Conservation (phyloP, 495 filamentous ascomycete species). For the Clohesyomyces aquaticus region DNA sequence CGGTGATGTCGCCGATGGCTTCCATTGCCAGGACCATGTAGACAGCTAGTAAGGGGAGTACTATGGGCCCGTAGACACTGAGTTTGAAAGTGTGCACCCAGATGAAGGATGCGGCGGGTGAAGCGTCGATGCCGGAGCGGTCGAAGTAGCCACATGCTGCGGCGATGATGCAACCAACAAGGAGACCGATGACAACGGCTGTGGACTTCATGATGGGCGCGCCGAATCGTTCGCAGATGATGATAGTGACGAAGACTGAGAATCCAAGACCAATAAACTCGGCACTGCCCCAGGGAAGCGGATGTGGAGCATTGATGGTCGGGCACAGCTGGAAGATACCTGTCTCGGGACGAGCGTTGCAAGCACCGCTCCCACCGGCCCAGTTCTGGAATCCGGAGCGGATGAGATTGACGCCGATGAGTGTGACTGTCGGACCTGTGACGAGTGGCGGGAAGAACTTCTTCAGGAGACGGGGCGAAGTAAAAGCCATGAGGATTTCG, state of each 20-base stretch:
- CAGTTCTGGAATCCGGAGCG: slow-evolving; percentile 78
- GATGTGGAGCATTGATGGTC: slow-evolving; percentile 69
- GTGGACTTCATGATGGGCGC: slow-evolving; percentile 76
- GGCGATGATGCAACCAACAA: slow-evolving; percentile 86
- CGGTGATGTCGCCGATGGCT: slow-evolving; percentile 80
- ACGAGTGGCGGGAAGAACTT: slow-evolving; percentile 87
- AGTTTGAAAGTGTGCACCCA: slow-evolving; percentile 90
- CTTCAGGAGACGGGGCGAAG: slow-evolving; percentile 69
- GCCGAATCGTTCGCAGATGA: slow-evolving; percentile 82
- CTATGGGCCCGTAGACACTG: slow-evolving; percentile 77
- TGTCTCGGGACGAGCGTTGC: slow-evolving; percentile 57
- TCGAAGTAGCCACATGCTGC: slow-evolving; percentile 86
- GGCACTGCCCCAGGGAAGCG: slow-evolving; percentile 84
- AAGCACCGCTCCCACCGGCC: slow-evolving; percentile 75
- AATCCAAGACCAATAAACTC: slow-evolving; percentile 91
- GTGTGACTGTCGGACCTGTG: slow-evolving; percentile 60
- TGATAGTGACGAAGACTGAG: slow-evolving; percentile 86
- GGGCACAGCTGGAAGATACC: slow-evolving; percentile 71
- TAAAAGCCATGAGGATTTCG: slow-evolving; percentile 76
- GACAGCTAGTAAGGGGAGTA: slow-evolving; percentile 81
- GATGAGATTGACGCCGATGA: slow-evolving; percentile 59
- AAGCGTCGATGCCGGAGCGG: slow-evolving; percentile 64
- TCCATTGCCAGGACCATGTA: slow-evolving; percentile 90
- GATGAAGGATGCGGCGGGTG: slow-evolving; percentile 80
- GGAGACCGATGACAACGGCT: slow-evolving; percentile 76